Evolutionary conservation across 805 yeast genomes (phyloP).

Genomic region (Lipomyces orientalis): DNA sequence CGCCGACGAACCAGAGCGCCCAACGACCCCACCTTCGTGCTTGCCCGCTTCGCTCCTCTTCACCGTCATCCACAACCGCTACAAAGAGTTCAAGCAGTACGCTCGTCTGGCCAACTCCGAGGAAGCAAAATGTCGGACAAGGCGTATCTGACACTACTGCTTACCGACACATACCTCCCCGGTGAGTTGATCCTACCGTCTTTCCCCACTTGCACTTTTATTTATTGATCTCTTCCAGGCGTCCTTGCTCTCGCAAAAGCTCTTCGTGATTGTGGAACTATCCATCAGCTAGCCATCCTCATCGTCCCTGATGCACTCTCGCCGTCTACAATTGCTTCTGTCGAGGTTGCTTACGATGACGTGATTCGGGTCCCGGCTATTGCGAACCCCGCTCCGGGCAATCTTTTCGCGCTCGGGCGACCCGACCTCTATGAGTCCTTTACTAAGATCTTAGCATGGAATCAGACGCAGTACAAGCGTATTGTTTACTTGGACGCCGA

Average conservation of each 20-base stretch:
- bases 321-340: constrained; percentile 21
- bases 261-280: constrained; percentile 41
- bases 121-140: constrained; percentile 19
- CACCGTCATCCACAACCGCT: not conserved
- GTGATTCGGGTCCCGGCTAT: constrained; percentile 44
- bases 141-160: constrained; percentile 55
- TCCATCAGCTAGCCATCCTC: constrained; percentile 41
- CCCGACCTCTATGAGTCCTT: constrained; percentile 54
- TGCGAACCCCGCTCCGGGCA: constrained; percentile 37
- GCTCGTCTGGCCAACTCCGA: not conserved
- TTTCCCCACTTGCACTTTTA: not conserved
- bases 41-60: not conserved
- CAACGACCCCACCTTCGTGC: constrained; percentile 1
- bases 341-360: constrained; percentile 38
- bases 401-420: constrained; percentile 50
- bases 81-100: not conserved
- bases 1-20: not conserved
- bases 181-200: constrained; percentile 19
- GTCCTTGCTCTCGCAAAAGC: constrained; percentile 56
- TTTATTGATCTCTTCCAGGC: constrained; percentile 49
- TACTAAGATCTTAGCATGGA: constrained; percentile 65
- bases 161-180: constrained; percentile 51
- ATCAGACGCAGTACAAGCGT: constrained; percentile 48
- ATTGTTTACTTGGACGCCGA: constrained; percentile 62
- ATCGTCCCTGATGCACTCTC: constrained; percentile 20